Evolutionary conservation across 371 early-diverging fungal species (phyloP), one percentile per base, ranked within the genome.

Genomic region (Apophysomyces sp.): DNA sequence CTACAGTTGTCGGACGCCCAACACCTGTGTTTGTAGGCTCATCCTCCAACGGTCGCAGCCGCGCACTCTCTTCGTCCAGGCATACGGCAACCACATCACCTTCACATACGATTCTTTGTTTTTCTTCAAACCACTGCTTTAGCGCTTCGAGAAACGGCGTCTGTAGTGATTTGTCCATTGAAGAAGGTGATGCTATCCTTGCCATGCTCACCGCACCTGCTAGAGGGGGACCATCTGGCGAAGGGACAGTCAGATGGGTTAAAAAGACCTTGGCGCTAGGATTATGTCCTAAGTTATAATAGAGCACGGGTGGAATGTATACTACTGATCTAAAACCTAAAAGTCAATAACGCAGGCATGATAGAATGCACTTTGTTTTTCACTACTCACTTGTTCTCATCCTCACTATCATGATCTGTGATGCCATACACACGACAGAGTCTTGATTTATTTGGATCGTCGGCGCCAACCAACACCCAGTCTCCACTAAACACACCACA

Each of bases 401-500:
- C 69, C 30, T 53, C 16, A 9, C n/a, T 53, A n/a, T 18, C 12
- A 34, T 11, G 21, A 16, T 49, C 51, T 40, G 77, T 70, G 3
- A 83, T 59, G 37, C 76, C 72, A 63, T 72, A 84, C 1, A 75
- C 66, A 2, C 79, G 76, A 60, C 82, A 82, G 15, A 85, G 61
- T 21, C 84, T 72, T 37, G 80, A 80, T 40, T 72, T 79, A 36
- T 76, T 74, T n/a, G 58, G 77, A 62, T 68, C 74, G 44, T 65
- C 68, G 51, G 60, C 75, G 52, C 66, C 65, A 9, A 66, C 67
- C 18, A 72, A 41, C 26, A 81, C 84, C 92, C 92, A 92, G 62
- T 89, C 87, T 5, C 92, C 92, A 60, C 92, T 92, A 32, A 89
- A 85, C 8, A 89, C 84, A 26, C 88, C 85, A 27, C 86, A 79